Evolutionary conservation across 1,284 basidiomycete genomes (phyloP).

Genomic region (Termitomyces sp.): DNA sequence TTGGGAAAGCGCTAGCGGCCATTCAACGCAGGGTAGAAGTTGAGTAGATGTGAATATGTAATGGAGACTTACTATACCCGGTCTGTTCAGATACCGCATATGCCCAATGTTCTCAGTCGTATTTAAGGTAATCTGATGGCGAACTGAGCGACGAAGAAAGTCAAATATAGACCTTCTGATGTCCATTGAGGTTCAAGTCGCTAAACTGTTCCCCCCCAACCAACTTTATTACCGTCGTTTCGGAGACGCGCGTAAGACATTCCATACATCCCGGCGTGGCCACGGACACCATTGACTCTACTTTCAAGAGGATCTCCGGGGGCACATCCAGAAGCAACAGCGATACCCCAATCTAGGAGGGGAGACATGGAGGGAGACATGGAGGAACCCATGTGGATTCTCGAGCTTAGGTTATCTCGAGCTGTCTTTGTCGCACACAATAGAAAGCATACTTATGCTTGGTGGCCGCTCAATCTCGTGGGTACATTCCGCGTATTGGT

Average conservation of each 20-base stretch:
- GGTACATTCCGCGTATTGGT: not conserved
- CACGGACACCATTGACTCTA: not conserved
- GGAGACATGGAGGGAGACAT: not conserved
- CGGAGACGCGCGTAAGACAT: not conserved
- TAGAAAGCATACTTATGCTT: not conserved
- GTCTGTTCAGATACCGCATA: not conserved
- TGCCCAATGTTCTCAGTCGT: not conserved
- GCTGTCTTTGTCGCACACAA: not conserved
- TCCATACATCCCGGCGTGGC: not conserved
- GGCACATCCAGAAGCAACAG: not conserved
- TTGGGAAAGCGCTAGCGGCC: conserved; percentile 34
- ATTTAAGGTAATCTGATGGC: not conserved
- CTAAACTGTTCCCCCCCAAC: too few species aligned
- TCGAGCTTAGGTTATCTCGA: not conserved
- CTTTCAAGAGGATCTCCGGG: not conserved
- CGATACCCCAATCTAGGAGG: not conserved
- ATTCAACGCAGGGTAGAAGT: conserved; percentile 24
- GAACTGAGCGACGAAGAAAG: too few species aligned
- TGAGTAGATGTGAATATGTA: not conserved
- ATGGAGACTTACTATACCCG: not conserved
- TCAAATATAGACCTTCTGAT: too few species aligned
- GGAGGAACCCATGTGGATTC: not conserved
- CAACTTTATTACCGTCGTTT: not conserved
- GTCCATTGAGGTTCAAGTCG: not conserved
- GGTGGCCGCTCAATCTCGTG: not conserved